Percentiles rank a stretch among this genome's conserved stretches.
phyloP scores from a whole-genome alignment of 164 flowering plant species.

The Chimonanthus salicifolius region DNA sequence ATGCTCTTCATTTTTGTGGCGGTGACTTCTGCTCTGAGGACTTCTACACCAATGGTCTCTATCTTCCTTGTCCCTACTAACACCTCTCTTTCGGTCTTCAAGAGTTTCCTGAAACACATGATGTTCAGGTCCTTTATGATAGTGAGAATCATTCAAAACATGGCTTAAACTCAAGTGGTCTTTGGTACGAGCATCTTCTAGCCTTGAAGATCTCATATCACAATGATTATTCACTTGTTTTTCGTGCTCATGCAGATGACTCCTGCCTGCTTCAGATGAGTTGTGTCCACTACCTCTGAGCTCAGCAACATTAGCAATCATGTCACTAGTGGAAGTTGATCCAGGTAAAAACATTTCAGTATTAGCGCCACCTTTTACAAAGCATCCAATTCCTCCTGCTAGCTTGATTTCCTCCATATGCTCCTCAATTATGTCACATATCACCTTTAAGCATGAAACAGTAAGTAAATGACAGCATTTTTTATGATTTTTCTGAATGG shows the following conservation, averaged over 20 bases:
- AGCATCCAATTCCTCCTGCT: slow-evolving; percentile 70
- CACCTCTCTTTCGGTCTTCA: slow-evolving; percentile 20
- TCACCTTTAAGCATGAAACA: slow-evolving; percentile 43
- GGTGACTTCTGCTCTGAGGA: slow-evolving; percentile 27
- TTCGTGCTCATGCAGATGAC: slow-evolving; percentile 9
- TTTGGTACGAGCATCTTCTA: slow-evolving; percentile 6
- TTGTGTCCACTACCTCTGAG: slow-evolving; percentile 8
- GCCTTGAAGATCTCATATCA: slow-evolving; percentile 8
- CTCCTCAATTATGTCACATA: slow-evolving; percentile 77
- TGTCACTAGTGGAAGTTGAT: slow-evolving; percentile 13
- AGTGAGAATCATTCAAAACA: slow-evolving; percentile 9
- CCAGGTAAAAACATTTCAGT: slow-evolving; percentile 13
- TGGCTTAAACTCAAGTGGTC: slow-evolving; percentile 1
- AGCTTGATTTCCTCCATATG: slow-evolving; percentile 80
- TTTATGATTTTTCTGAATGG: background rate
- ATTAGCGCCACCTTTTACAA: slow-evolving; percentile 38
- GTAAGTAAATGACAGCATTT: background rate
- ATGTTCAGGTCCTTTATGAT: slow-evolving; percentile 9
- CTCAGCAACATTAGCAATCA: slow-evolving; percentile 13
- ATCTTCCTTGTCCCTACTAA: slow-evolving; percentile 13
- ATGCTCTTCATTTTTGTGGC: slow-evolving; percentile 1
- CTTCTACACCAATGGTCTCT: slow-evolving; percentile 32
- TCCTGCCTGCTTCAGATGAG: slow-evolving; percentile 18
- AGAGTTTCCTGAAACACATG: slow-evolving; percentile 15
- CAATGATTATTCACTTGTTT: slow-evolving; percentile 15